These are phyloP conservation scores for Ustilago hordei DNA, from an alignment of 1,284 basidiomycete species.

Conservation along the genomic window DNA sequence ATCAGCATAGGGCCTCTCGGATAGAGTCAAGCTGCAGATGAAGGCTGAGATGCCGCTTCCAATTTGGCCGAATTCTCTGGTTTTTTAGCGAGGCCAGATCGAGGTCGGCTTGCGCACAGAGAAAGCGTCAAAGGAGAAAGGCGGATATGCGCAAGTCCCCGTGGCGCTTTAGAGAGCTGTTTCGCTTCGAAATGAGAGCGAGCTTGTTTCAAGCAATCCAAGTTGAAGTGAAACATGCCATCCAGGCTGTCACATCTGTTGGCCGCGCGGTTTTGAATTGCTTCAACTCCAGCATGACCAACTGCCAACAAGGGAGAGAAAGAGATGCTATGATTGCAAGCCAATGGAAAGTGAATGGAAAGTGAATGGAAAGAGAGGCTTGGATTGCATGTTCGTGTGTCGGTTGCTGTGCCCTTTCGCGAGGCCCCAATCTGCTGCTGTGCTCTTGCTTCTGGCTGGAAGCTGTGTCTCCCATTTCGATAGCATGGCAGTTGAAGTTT, in stretches of 20 bases:
- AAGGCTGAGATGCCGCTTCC: background rate
- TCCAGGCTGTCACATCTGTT: too few species aligned
- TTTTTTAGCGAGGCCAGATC: too few species aligned
- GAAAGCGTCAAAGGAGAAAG: background rate
- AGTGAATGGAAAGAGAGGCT: background rate
- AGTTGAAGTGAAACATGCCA: background rate
- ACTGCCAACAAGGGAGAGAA: too few species aligned
- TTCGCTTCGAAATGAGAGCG: background rate
- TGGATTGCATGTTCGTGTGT: background rate
- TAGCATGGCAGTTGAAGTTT: too few species aligned
- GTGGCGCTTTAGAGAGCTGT: background rate
- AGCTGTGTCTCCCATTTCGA: background rate
- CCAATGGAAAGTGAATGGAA: too few species aligned
- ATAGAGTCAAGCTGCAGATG: background rate
- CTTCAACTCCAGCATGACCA: too few species aligned
- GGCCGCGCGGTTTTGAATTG: too few species aligned
- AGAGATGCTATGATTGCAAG: too few species aligned
- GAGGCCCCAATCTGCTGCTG: background rate
- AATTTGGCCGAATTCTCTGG: background rate
- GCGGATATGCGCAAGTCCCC: background rate
- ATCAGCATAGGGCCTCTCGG: background rate
- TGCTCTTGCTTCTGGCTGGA: background rate
- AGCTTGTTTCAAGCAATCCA: background rate
- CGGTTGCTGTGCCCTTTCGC: background rate
- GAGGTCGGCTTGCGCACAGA: background rate